Conservation (phyloP, 1,284 basidiomycete genomes). For the Volvariella volvacea region DNA sequence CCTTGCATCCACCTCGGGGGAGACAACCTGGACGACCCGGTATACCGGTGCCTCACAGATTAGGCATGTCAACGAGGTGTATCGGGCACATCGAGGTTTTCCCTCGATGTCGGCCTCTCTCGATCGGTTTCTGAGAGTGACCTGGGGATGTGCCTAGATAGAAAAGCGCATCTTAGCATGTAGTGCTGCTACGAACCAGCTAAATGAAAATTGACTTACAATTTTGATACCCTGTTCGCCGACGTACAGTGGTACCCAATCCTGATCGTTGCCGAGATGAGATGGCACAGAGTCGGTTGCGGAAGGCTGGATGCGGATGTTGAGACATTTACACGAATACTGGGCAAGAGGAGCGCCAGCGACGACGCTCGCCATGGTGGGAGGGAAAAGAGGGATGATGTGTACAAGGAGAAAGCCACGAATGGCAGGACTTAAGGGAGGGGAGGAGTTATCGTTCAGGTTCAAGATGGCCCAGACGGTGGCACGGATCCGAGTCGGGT, state of each 20-base stretch:
- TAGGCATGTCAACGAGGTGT: slow-evolving; percentile 62
- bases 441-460: slow-evolving; percentile 8
- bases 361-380: slow-evolving; percentile 19
- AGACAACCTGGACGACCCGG: slow-evolving; percentile 58
- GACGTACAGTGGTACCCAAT: slow-evolving; percentile 53
- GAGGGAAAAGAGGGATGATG: slow-evolving; percentile 10
- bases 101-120: slow-evolving; percentile 38
- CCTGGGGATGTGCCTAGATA: slow-evolving; percentile 56
- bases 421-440: neutral
- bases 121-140: slow-evolving; percentile 60
- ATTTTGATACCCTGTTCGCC: slow-evolving; percentile 61
- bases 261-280: slow-evolving; percentile 32
- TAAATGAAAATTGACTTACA: slow-evolving; percentile 32
- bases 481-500: slow-evolving; percentile 20
- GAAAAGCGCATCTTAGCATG: slow-evolving; percentile 11
- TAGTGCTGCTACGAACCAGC: neutral
- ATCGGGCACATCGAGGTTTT: slow-evolving; percentile 45
- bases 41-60: slow-evolving; percentile 61
- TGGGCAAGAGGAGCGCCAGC: slow-evolving; percentile 10
- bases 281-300: slow-evolving; percentile 18
- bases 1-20: slow-evolving; percentile 50
- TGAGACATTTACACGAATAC: slow-evolving; percentile 66
- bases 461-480: slow-evolving; percentile 9
- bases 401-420: slow-evolving; percentile 12
- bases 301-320: slow-evolving; percentile 45